Evolutionary conservation across 1,284 basidiomycete species (phyloP).

Genomic region (Puccinia novopanici): DNA sequence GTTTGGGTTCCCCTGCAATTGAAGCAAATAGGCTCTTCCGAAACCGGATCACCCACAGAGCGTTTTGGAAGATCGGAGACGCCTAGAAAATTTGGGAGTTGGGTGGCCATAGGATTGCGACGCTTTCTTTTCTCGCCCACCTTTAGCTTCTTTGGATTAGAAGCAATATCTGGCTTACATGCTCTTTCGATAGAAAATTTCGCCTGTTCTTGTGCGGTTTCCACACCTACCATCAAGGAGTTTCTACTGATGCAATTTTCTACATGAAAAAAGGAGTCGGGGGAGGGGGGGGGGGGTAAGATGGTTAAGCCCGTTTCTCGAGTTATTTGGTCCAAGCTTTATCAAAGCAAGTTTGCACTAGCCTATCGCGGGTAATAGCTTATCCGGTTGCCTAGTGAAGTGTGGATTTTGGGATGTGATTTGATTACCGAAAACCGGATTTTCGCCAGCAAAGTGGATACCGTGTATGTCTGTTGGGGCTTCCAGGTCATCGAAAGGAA

Average conservation of each 20-base stretch:
- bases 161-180: background rate
- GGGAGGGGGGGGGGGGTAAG: background rate
- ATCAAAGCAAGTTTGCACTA: background rate
- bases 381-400: background rate
- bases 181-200: background rate
- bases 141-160: background rate
- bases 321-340: no score
- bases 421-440: background rate
- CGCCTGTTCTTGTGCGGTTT: background rate
- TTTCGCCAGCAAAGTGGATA: background rate
- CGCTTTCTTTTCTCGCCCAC: conserved; percentile 44
- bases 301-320: background rate
- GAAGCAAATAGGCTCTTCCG: conserved; percentile 29
- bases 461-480: background rate
- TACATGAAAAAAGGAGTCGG: background rate
- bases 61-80: conserved; percentile 12
- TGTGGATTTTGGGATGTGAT: background rate
- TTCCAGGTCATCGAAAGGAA: conserved; percentile 2
- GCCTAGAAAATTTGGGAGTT: conserved; percentile 33
- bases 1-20: conserved; percentile 46
- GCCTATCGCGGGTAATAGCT: conserved; percentile 3
- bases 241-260: background rate
- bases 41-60: background rate
- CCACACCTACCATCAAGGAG: background rate
- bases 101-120: conserved; percentile 46